Evolutionary conservation across 73 alveolate genomes (phyloP).

Genomic region (Symbiodinium natans): DNA sequence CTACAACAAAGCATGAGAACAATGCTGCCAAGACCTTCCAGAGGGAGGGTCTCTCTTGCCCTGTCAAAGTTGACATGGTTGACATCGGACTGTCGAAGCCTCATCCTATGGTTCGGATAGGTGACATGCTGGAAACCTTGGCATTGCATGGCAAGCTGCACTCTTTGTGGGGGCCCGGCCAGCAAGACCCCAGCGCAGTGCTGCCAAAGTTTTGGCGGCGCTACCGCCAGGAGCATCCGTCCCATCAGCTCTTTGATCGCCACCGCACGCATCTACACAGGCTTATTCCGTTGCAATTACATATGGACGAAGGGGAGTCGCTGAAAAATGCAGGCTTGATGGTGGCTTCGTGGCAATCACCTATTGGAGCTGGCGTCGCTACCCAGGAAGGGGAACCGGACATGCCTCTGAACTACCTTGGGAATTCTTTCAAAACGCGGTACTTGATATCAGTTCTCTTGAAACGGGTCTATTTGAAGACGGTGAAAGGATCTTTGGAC

Average conservation of each 20-base stretch:
- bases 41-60: background rate
- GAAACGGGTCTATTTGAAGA: background rate
- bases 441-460: background rate
- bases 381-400: background rate
- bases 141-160: background rate
- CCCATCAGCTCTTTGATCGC: background rate
- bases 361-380: background rate
- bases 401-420: background rate
- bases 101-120: background rate
- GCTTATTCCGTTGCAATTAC: background rate
- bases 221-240: background rate
- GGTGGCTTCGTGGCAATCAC: background rate
- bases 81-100: background rate
- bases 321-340: background rate
- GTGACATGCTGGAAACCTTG: background rate
- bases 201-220: background rate
- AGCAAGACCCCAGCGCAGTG: background rate
- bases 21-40: background rate
- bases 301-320: background rate
- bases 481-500: background rate
- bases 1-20: background rate
- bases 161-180: background rate
- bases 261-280: background rate
- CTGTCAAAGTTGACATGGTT: background rate
- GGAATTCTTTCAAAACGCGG: background rate